Conservation (phyloP, 2,329 filamentous ascomycete species). For the Teratosphaeria viscida region DNA sequence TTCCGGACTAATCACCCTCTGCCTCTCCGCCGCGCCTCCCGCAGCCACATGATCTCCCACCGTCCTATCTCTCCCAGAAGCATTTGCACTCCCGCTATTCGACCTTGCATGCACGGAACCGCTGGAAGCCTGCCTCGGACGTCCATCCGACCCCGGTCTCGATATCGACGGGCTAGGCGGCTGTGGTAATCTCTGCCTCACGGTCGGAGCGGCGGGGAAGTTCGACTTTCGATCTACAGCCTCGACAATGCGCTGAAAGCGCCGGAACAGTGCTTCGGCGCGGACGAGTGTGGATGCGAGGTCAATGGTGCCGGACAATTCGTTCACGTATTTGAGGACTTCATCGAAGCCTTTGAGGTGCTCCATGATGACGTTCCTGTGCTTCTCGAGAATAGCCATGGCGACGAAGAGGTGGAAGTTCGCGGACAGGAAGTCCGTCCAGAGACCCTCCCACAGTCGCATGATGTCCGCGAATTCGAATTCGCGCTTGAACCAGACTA, state of each 20-base stretch:
- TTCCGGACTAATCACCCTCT: slow-evolving; percentile 53
- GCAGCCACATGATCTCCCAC: slow-evolving; percentile 17
- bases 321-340: slow-evolving; percentile 96
- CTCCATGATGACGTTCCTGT: slow-evolving; percentile 90
- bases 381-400: slow-evolving; percentile 87
- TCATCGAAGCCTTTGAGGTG: slow-evolving; percentile 94
- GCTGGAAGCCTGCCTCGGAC: slow-evolving; percentile 6
- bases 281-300: slow-evolving; percentile 75
- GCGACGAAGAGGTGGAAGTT: slow-evolving; percentile 94
- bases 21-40: slow-evolving; percentile 23
- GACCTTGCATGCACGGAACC: background rate
- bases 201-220: slow-evolving; percentile 52
- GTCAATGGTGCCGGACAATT: slow-evolving; percentile 87
- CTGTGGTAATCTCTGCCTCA: slow-evolving; percentile 38
- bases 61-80: slow-evolving; percentile 32
- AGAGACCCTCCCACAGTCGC: slow-evolving; percentile 81
- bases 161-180: slow-evolving; percentile 13
- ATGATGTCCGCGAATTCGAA: slow-evolving; percentile 84
- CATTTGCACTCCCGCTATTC: slow-evolving; percentile 8
- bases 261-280: slow-evolving; percentile 77
- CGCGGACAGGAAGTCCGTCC: slow-evolving; percentile 83
- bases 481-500: slow-evolving; percentile 98
- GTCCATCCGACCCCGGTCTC: slow-evolving; percentile 12
- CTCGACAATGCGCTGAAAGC: slow-evolving; percentile 81
- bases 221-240: slow-evolving; percentile 85